Conservation (phyloP, 306 rosid genomes). For the Prunus davidiana region DNA sequence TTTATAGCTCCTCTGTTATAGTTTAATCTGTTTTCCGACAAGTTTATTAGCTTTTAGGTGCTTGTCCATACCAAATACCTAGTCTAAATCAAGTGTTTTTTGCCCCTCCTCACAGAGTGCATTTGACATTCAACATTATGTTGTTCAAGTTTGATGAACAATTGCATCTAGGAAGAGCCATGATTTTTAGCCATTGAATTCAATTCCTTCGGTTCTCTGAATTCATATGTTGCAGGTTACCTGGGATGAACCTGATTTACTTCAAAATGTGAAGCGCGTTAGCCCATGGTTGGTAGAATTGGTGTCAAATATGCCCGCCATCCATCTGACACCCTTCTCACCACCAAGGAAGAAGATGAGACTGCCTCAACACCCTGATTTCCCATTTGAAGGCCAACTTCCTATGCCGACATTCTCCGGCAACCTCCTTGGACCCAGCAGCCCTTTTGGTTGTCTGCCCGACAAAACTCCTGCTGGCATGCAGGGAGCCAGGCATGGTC, state of each 20-base stretch:
- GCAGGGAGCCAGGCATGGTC: constrained; percentile 99
- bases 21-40: neutral
- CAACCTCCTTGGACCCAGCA: constrained; percentile 54
- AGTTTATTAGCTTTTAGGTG: neutral
- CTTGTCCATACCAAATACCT: neutral
- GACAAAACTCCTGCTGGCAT: constrained; percentile 98
- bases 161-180: neutral
- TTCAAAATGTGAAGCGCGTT: constrained; percentile 83
- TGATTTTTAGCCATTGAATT: neutral
- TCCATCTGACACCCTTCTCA: constrained; percentile 73
- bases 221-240: constrained; percentile 53
- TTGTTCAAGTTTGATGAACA: neutral
- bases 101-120: too few relatives aligned
- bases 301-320: constrained; percentile 71
- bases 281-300: constrained; percentile 92
- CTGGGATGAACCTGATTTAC: constrained; percentile 96
- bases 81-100: too few relatives aligned
- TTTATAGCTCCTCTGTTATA: neutral
- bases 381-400: constrained; percentile 59
- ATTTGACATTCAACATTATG: neutral
- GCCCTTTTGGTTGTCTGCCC: constrained; percentile 61
- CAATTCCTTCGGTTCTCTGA: constrained; percentile 21
- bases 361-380: constrained; percentile 61
- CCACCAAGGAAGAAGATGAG: constrained; percentile 81
- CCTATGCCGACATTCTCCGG: constrained; percentile 51